Evolutionary conservation across 768 basidiomycete genomes (phyloP), one percentile per base, ranked within the genome.

Genomic region (Leucocoprinus sp.): DNA sequence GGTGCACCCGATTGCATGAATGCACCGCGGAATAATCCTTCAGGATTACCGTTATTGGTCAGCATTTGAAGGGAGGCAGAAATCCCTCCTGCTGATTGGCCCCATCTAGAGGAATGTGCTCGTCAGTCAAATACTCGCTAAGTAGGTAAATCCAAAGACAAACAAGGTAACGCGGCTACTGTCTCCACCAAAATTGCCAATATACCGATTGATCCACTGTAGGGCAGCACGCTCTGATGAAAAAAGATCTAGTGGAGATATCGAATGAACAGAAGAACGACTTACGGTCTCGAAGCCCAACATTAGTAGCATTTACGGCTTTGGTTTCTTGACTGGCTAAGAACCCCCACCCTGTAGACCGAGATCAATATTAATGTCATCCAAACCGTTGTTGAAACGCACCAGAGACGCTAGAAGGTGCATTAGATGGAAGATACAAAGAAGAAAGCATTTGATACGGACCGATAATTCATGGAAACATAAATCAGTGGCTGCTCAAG

Each of bases 201-300:
- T 76, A 53, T 81, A 69, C 43, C 72, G 66, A 43, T 79, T 70
- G 1, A 78, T 66, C 79, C 79, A 83, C 51, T 69, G 57, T 3
- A 83, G 55, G 2, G 73, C 77, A n/a, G 57, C 38, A n/a, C 58
- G 53, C 43, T 64, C 63, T 64, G 35, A 5, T n/a, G 31, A 7
- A 36, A 6, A 22, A 22, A 17, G 21, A 38, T 11, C 31, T 12
- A 18, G 22, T n/a, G 41, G 26, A 1, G 37, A 4, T 17, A 24
- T 29, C 8, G n/a, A 18, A 45, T 19, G 29, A 8, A 12, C 3
- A 14, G 24, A 18, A 5, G n/a, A 14, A 19, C 24, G 31, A 42
- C 61, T 51, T 47, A 64, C 63, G 64, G 50, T 65, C 64, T 18
- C 59, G 57, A 3, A 65, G 47, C 3, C 64, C 64, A 14, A 55